Evolutionary conservation across 2,329 filamentous ascomycete genomes (phyloP).

Genomic region (Cryphonectria naterciae): DNA sequence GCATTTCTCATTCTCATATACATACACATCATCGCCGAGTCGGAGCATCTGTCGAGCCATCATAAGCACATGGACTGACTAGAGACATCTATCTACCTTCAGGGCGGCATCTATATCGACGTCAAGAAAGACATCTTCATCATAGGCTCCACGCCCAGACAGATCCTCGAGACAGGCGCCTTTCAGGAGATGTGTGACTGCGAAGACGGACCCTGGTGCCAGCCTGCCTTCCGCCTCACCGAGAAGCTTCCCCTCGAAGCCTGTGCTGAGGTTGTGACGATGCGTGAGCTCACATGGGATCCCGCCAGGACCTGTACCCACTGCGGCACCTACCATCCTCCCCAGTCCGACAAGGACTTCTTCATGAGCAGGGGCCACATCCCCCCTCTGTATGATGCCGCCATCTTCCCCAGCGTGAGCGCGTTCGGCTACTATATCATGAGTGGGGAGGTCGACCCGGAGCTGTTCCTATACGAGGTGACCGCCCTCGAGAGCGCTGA

Average conservation of each 20-base stretch:
- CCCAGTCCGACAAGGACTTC: background rate
- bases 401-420: background rate
- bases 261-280: conserved; percentile 9
- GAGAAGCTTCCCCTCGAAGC: background rate
- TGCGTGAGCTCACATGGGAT: conserved; percentile 21
- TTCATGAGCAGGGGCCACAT: background rate
- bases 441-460: background rate
- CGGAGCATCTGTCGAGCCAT: background rate
- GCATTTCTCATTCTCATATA: background rate
- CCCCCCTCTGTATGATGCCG: background rate
- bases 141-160: conserved; percentile 9
- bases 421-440: conserved; percentile 7
- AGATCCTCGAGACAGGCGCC: background rate
- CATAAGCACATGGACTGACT: background rate
- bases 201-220: background rate
- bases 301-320: background rate
- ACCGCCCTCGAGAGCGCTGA: background rate
- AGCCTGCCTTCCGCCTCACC: conserved; percentile 4
- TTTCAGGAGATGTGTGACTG: background rate
- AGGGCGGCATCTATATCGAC: conserved; percentile 20
- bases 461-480: background rate
- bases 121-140: conserved; percentile 13
- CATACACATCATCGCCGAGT: background rate
- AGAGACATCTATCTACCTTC: background rate
- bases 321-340: conserved; percentile 8